Evolutionary conservation across 2,329 filamentous ascomycete genomes (phyloP), one percentile per base, ranked within the genome.

Genomic region (Alternaria gaisen): DNA sequence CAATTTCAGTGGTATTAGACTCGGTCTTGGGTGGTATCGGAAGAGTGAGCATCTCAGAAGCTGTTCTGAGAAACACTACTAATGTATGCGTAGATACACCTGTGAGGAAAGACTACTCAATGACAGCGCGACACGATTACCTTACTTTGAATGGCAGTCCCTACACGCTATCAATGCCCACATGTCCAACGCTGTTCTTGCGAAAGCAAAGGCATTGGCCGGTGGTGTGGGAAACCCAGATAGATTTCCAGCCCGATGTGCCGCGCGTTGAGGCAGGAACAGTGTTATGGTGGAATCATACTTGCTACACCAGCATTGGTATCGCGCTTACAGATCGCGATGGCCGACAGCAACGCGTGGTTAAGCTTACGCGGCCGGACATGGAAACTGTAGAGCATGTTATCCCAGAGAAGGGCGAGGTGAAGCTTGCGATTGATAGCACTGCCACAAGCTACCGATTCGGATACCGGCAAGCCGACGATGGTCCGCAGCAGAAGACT

Each of bases 211-310:
- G 77, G 0, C 77, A 81, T 0, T 81, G 79, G 10, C 68, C 66
- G 18, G 81, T 82, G 43, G 74, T 63, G 0, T 87, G 84, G 69
- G 72, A 78, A 24, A 81, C 80, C 0, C 78, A 72, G 2, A 68
- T 88, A 12, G 75, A 80, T 0, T 88, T 87, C 60, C 66, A 73
- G 0, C 84, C 85, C 0, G 75, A 71, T 0, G 76, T 77, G 4
- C 43, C 69, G 4, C 75, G 80, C 1, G 81, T 82, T 3, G 86
- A 88, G 73, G 85, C 86, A 0, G 86, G 86, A 0, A 75, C 83
- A 0, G 83, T 83, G 0, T 69, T 87, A 0, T 88, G 83, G 81
- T 86, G 84, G 83, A 86, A 82, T 46, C 82, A 85, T 42, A 80
- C 80, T 61, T 82, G 81, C 0, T 80, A 81, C 53, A 77, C 74